These are phyloP conservation scores for Phytophthora melonis DNA, from an alignment of 352 stramenopile genomes.

Conservation along the genomic window DNA sequence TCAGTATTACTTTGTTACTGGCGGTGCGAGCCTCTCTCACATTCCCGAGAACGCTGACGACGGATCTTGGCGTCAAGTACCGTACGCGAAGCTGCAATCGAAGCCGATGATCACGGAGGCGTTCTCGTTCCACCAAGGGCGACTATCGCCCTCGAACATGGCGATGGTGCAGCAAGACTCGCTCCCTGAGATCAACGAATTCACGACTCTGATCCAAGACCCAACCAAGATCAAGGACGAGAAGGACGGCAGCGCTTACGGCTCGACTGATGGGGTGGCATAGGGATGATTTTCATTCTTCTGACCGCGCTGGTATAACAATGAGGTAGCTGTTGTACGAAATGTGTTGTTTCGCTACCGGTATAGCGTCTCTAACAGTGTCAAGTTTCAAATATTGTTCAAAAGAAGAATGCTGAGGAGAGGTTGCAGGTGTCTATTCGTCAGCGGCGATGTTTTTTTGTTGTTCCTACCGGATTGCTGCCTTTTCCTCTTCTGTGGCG, in stretches of 20 bases:
- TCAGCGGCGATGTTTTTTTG: no score
- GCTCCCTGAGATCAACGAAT: slow-evolving; percentile 73
- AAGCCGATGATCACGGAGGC: slow-evolving; percentile 15
- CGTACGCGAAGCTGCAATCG: slow-evolving; percentile 25
- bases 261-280: slow-evolving; percentile 15
- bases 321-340: background rate
- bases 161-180: slow-evolving; percentile 48
- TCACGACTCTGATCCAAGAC: slow-evolving; percentile 58
- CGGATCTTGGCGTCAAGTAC: slow-evolving; percentile 27
- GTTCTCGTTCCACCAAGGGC: slow-evolving; percentile 72
- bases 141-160: slow-evolving; percentile 50
- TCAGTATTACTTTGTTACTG: slow-evolving; percentile 79
- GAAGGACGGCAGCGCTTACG: slow-evolving; percentile 23
- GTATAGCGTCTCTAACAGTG: background rate
- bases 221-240: background rate
- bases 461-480: no score
- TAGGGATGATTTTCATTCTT: slow-evolving; percentile 2
- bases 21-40: slow-evolving; percentile 45
- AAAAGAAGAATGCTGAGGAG: background rate
- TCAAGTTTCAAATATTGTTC: background rate
- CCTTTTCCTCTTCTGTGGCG: no score
- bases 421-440: no score
- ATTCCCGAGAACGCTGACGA: slow-evolving; percentile 23
- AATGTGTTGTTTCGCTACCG: background rate
- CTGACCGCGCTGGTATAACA: background rate